Conservation (phyloP, 2,329 filamentous ascomycete genomes). For the Cytospora leucostoma region DNA sequence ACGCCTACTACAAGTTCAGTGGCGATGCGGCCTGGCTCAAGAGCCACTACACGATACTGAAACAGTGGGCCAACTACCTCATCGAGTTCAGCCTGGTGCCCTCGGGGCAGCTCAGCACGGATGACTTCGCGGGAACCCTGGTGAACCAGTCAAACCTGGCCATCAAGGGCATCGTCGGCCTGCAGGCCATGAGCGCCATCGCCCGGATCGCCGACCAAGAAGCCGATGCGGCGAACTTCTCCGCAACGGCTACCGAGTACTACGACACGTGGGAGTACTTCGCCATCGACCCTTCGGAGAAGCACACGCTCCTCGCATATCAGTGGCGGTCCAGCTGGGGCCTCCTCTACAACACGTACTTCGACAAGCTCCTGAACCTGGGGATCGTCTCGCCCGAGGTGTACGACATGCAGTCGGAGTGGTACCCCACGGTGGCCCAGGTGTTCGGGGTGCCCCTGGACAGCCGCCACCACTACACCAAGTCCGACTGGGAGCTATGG, state of each 20-base stretch:
- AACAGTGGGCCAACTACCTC: constrained; percentile 70
- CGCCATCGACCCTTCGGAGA: constrained; percentile 66
- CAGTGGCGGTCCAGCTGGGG: constrained; percentile 79
- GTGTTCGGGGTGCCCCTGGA: constrained; percentile 72
- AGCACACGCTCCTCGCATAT: constrained; percentile 73
- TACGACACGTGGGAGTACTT: constrained; percentile 70
- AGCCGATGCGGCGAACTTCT: constrained; percentile 59
- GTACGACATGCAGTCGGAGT: constrained; percentile 38
- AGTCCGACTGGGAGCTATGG: constrained; percentile 76
- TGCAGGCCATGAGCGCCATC: constrained; percentile 70
- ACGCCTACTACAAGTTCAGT: constrained; percentile 21
- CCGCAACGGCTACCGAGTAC: constrained; percentile 54
- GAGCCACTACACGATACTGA: constrained; percentile 63
- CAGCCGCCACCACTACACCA: constrained; percentile 69
- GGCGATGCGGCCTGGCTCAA: constrained; percentile 37
- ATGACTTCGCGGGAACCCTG: constrained; percentile 73
- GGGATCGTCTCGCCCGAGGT: constrained; percentile 33
- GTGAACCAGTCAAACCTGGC: constrained; percentile 74
- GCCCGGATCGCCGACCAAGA: constrained; percentile 57
- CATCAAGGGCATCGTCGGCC: constrained; percentile 76
- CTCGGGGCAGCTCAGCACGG: constrained; percentile 69
- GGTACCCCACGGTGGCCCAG: constrained; percentile 57
- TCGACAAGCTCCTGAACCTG: constrained; percentile 52
- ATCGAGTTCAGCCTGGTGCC: constrained; percentile 69
- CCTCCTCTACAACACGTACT: constrained; percentile 73